These are phyloP conservation scores for Plasmodium sp. DNA, from an alignment of 169 alveolate genomes.

Conservation along the genomic window DNA sequence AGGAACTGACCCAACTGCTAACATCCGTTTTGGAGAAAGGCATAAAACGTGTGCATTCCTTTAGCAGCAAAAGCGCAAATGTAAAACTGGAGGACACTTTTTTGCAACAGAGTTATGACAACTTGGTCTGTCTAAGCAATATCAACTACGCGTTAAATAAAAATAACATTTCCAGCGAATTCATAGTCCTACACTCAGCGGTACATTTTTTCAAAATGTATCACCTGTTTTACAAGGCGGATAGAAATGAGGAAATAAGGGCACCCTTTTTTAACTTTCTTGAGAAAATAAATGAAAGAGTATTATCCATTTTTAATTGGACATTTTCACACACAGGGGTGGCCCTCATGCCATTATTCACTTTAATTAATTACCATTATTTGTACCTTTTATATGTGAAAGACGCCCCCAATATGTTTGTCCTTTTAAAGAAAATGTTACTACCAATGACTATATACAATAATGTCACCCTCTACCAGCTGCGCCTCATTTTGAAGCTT, in stretches of 20 bases:
- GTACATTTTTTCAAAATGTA: slow-evolving; percentile 45
- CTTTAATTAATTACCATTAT: slow-evolving; percentile 53
- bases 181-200: slow-evolving; percentile 7
- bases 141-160: slow-evolving; percentile 69
- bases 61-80: slow-evolving; percentile 15
- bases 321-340: slow-evolving; percentile 54
- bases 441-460: slow-evolving; percentile 63
- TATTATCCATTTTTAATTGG: slow-evolving; percentile 67
- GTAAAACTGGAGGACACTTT: neutral
- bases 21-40: slow-evolving; percentile 17
- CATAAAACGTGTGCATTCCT: slow-evolving; percentile 4
- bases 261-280: slow-evolving; percentile 19
- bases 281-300: slow-evolving; percentile 58
- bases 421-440: slow-evolving; percentile 45
- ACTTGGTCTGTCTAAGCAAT: slow-evolving; percentile 54
- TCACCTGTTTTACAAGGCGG: slow-evolving; percentile 5
- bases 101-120: slow-evolving; percentile 39
- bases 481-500: slow-evolving; percentile 56
- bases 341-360: slow-evolving; percentile 27
- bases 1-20: neutral
- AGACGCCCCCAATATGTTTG: neutral
- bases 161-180: slow-evolving; percentile 39
- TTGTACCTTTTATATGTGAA: slow-evolving; percentile 37
- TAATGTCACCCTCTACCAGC: slow-evolving; percentile 32
- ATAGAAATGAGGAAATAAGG: neutral